Percentiles rank a stretch among this genome's conserved stretches.
phyloP scores from a whole-genome alignment of 2,329 filamentous ascomycete species.

The Ceratocystis colombiana region DNA sequence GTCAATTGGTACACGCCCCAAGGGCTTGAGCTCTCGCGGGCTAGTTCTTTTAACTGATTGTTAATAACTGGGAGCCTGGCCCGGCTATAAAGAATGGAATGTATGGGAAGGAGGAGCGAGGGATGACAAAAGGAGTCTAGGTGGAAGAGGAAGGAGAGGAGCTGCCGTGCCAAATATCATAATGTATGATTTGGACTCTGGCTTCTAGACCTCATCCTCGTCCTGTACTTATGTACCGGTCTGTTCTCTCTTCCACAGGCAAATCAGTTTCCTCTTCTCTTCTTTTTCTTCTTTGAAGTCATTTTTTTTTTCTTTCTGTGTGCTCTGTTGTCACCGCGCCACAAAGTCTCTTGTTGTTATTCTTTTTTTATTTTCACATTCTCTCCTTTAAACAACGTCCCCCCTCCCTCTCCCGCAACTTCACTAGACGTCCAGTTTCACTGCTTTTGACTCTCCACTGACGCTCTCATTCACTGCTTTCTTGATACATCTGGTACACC shows the following conservation, averaged over 20 bases:
- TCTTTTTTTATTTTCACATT: neutral
- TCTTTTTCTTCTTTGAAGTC: slow-evolving; percentile 2
- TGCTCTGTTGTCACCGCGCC: neutral
- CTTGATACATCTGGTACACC: neutral
- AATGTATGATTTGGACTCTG: neutral
- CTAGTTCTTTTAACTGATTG: too few relatives aligned
- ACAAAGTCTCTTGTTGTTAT: neutral
- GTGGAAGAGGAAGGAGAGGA: neutral
- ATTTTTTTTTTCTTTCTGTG: neutral
- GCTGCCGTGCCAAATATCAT: neutral
- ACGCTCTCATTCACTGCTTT: neutral
- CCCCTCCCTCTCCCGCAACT: neutral
- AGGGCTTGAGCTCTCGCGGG: too few relatives aligned
- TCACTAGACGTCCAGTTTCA: neutral
- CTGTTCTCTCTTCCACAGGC: neutral
- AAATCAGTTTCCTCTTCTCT: neutral
- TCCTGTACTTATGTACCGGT: slow-evolving; percentile 4
- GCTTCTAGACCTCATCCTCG: neutral
- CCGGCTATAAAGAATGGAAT: neutral
- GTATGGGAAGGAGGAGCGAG: neutral
- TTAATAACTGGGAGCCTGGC: neutral
- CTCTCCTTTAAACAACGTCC: neutral
- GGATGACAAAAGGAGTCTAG: neutral
- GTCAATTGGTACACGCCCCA: too few relatives aligned
- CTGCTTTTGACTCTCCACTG: slow-evolving; percentile 2